Evolutionary conservation across 176 grass and related monocot genomes (phyloP).

Genomic region (Triticum timopheevii): DNA sequence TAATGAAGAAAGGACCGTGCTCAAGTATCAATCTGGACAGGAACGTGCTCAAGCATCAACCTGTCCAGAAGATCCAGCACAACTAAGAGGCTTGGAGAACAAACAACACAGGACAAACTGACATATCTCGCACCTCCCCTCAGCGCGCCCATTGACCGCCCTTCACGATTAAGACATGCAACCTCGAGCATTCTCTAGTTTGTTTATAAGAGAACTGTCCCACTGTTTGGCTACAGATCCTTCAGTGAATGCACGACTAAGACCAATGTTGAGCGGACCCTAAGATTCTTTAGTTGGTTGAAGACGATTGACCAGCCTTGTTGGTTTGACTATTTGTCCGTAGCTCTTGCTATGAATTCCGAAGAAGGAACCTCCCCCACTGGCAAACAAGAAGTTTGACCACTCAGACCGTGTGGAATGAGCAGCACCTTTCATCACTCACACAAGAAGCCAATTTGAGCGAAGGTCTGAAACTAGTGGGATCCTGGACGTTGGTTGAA

Average conservation of each 20-base stretch:
- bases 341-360: slow-evolving; percentile 26
- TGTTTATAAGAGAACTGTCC: slow-evolving; percentile 12
- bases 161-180: slow-evolving; percentile 8
- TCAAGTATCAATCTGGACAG: not conserved
- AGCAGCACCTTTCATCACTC: slow-evolving; percentile 20
- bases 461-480: slow-evolving; percentile 3
- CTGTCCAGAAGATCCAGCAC: not conserved
- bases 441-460: slow-evolving; percentile 38
- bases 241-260: not conserved
- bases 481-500: not conserved
- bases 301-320: slow-evolving; percentile 37
- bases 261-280: slow-evolving; percentile 24
- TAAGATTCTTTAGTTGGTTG: slow-evolving; percentile 28
- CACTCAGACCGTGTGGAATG: slow-evolving; percentile 36
- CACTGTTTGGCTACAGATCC: not conserved
- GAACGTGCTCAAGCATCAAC: not conserved
- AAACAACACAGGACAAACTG: slow-evolving; percentile 19
- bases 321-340: slow-evolving; percentile 32
- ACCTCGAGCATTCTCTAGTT: slow-evolving; percentile 18
- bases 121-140: not conserved
- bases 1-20: slow-evolving; percentile 16
- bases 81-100: slow-evolving; percentile 11
- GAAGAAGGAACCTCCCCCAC: slow-evolving; percentile 4
- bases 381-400: slow-evolving; percentile 49
- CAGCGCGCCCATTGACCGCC: not conserved